These are phyloP conservation scores for Dryadomyces quercus-mongolicae DNA, from an alignment of 2,329 filamentous ascomycete species.

Conservation along the genomic window DNA sequence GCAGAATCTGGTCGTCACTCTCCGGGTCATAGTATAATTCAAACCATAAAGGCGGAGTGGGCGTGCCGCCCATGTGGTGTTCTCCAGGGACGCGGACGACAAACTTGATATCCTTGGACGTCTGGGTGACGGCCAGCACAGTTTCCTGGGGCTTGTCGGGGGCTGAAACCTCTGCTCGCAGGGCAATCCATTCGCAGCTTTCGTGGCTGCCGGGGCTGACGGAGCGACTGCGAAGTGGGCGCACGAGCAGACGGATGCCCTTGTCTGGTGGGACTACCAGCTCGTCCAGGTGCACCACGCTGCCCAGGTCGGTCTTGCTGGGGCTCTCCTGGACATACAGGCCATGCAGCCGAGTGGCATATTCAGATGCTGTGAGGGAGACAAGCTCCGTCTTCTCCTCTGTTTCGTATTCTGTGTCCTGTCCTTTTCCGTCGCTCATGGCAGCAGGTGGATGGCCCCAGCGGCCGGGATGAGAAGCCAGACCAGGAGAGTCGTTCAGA, in stretches of 20 bases:
- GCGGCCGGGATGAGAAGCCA: background rate
- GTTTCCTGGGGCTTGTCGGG: conserved; percentile 39
- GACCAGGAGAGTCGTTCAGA: background rate
- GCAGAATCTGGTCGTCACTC: conserved; percentile 44
- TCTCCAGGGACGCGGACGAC: conserved; percentile 40
- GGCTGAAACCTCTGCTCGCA: conserved; percentile 41
- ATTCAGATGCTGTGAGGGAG: conserved; percentile 44
- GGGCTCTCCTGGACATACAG: conserved; percentile 31
- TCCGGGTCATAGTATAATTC: conserved; percentile 48
- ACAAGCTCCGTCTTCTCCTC: conserved; percentile 48
- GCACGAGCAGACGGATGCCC: conserved; percentile 45
- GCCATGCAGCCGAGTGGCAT: conserved; percentile 34
- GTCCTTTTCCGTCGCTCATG: conserved; percentile 30
- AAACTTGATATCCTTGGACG: conserved; percentile 47
- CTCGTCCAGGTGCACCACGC: conserved; percentile 40
- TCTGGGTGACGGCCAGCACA: conserved; percentile 49
- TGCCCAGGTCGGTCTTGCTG: conserved; percentile 24
- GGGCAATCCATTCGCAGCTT: conserved; percentile 43
- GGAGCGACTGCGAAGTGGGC: conserved; percentile 39
- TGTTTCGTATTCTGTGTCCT: conserved; percentile 19
- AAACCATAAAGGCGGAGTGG: conserved; percentile 41
- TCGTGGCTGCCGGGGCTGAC: conserved; percentile 41
- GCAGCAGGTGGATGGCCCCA: conserved; percentile 6
- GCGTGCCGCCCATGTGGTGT: conserved; percentile 18
- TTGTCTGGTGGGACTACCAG: conserved; percentile 30